These are phyloP conservation scores for Syzygium malaccense DNA, from an alignment of 441 rosid species.

Conservation along the genomic window DNA sequence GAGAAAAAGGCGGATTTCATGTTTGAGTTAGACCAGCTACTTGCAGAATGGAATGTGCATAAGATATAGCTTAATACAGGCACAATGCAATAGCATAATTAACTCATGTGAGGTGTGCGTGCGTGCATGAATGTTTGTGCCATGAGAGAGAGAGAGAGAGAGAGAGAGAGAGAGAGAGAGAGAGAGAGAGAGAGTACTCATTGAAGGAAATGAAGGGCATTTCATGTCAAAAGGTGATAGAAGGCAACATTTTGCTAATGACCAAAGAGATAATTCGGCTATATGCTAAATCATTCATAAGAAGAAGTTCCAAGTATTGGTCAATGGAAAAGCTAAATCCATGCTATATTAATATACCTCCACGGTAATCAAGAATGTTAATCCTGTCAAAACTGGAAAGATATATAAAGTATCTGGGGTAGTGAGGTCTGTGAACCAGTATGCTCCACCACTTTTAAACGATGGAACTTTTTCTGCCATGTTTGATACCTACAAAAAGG, in stretches of 20 bases:
- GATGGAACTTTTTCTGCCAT: conserved; percentile 97
- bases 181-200: not conserved
- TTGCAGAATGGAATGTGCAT: not conserved
- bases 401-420: conserved; percentile 63
- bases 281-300: not conserved
- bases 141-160: not conserved
- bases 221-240: not conserved
- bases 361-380: conserved; percentile 63
- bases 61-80: not conserved
- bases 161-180: not conserved
- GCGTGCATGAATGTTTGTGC: not conserved
- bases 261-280: not conserved
- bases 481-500: conserved; percentile 43
- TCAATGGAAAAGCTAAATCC: not conserved
- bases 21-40: not conserved
- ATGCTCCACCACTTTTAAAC: conserved; percentile 80
- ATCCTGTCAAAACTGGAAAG: conserved; percentile 61
- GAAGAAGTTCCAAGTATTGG: not conserved
- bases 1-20: not conserved
- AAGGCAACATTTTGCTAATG: not conserved
- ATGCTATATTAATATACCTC: conserved; percentile 41
- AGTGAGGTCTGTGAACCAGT: conserved; percentile 76
- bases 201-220: not conserved
- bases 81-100: not conserved
- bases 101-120: not conserved